Conservation (phyloP, 352 stramenopile genomes). For the Phytopythium litorale region DNA sequence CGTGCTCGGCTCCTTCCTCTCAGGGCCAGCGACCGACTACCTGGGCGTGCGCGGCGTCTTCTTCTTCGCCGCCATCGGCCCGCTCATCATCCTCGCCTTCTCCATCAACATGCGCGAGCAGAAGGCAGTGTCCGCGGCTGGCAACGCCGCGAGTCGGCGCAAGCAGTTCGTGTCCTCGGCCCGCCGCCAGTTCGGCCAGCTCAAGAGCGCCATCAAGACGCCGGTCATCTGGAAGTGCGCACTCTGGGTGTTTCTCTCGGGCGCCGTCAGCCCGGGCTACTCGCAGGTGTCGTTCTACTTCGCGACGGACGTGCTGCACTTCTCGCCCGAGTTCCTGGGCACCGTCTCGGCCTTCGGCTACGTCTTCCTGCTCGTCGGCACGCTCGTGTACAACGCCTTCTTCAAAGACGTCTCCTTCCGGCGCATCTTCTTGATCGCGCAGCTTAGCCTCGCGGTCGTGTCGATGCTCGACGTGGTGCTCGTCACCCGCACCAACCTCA, state of each 20-base stretch:
- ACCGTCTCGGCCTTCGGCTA: slow-evolving; percentile 76
- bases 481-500: slow-evolving; percentile 91
- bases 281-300: slow-evolving; percentile 97
- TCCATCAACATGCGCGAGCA: slow-evolving; percentile 88
- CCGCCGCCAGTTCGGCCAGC: slow-evolving; percentile 43
- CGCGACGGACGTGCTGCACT: slow-evolving; percentile 92
- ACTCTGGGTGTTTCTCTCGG: slow-evolving; percentile 95
- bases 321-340: slow-evolving; percentile 95
- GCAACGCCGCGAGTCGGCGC: slow-evolving; percentile 16
- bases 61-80: slow-evolving; percentile 86
- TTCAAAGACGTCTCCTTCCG: slow-evolving; percentile 92
- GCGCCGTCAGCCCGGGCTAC: slow-evolving; percentile 90
- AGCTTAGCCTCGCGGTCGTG: slow-evolving; percentile 67
- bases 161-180: slow-evolving; percentile 50
- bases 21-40: slow-evolving; percentile 85
- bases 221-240: slow-evolving; percentile 94
- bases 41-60: slow-evolving; percentile 92
- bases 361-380: slow-evolving; percentile 76
- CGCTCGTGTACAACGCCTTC: slow-evolving; percentile 80
- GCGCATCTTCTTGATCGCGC: slow-evolving; percentile 89
- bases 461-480: slow-evolving; percentile 83
- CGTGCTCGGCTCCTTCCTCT: slow-evolving; percentile 92
- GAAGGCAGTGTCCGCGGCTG: slow-evolving; percentile 23
- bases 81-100: slow-evolving; percentile 88
- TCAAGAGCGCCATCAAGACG: slow-evolving; percentile 81